Base-by-base conservation (phyloP, 768 basidiomycete species). In the Tephrocybe sp. region DNA sequence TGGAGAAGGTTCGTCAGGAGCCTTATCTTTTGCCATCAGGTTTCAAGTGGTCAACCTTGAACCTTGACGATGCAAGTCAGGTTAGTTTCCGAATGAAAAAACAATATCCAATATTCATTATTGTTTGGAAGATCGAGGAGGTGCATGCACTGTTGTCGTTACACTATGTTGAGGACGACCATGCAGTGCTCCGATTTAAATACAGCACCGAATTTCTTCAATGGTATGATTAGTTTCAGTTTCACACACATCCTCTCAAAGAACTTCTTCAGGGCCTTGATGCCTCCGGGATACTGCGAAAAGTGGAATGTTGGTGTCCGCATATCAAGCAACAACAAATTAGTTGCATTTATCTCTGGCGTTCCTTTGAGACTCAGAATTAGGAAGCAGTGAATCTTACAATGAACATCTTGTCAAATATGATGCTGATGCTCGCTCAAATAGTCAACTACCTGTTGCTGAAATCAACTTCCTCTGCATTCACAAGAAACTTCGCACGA, bases 251-350 rank as follows among this genome's bases (percentile, higher is more conserved):
- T n/a, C n/a, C n/a, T n/a, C n/a, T n/a, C n/a, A n/a, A n/a, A n/a
- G n/a, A 21, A n/a, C 8, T 43, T 15, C 46, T 41, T 3, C 51
- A 97, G 95, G 95, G 96, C 96, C 8, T 74, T 99, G 33, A 90
- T 84, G 58, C 93, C 95, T 24, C 97, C 97, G 20, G 95, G 93
- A 2, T 98, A 94, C 66, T 74, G 83, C 62, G 85, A 86, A 55
- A 92, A 96, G 67, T 98, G 97, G 96, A 95, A 98, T 65, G 71
- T 98, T 50, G 97, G 95, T 25, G 93, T 99, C n/a, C 85, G 97
- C 21, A 93, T 96, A 5, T 80, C 83, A n/a, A 86, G 89, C 11
- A 97, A 87, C 59, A 88, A 88, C 67, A 98, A 94, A 67, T 80
- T 99, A 1, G 93, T 99, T 17, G 97, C 92, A 1, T 99, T 98